A percentile compares a stretch with the other conserved stretches of the same genome.
These are phyloP conservation scores for Friedmanniomyces simplex DNA, from an alignment of 495 filamentous ascomycete species.

Conservation along the genomic window DNA sequence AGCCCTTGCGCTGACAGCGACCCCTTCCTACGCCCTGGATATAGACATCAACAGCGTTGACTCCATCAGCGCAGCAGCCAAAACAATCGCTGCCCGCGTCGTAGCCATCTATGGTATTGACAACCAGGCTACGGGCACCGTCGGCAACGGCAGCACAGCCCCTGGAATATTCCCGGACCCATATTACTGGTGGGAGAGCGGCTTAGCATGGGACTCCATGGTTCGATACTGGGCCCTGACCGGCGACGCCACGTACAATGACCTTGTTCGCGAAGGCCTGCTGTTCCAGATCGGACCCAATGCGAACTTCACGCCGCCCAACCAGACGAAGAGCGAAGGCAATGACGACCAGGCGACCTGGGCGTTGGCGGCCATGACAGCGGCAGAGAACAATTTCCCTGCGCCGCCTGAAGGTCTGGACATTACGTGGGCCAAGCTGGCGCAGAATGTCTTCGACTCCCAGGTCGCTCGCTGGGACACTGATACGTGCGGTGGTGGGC, in stretches of 20 bases:
- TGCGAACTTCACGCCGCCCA: constrained; percentile 64
- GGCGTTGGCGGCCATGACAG: constrained; percentile 28
- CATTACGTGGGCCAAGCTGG: constrained; percentile 22
- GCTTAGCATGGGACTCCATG: constrained; percentile 63
- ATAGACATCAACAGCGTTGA: background rate
- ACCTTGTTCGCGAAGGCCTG: constrained; percentile 54
- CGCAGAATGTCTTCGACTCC: constrained; percentile 25
- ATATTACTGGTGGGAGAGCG: constrained; percentile 80
- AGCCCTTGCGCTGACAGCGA: background rate
- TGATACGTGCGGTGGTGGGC: constrained; percentile 17
- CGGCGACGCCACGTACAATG: constrained; percentile 62
- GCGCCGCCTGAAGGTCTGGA: constrained; percentile 11
- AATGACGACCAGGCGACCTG: constrained; percentile 32
- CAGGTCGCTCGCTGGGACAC: constrained; percentile 46
- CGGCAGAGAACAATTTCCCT: constrained; percentile 25
- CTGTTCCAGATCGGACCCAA: constrained; percentile 59
- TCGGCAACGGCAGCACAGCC: background rate
- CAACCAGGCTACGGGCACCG: too few relatives aligned
- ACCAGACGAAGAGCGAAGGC: constrained; percentile 48
- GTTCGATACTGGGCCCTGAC: constrained; percentile 82
- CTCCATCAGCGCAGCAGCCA: constrained; percentile 12
- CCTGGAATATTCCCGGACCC: constrained; percentile 35
- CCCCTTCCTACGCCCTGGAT: background rate
- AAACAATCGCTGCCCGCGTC: constrained; percentile 9
- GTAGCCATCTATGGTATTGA: constrained; percentile 4